phyloP scores from a whole-genome alignment of 1,284 basidiomycete genomes.

The Volvariella volvacea region DNA sequence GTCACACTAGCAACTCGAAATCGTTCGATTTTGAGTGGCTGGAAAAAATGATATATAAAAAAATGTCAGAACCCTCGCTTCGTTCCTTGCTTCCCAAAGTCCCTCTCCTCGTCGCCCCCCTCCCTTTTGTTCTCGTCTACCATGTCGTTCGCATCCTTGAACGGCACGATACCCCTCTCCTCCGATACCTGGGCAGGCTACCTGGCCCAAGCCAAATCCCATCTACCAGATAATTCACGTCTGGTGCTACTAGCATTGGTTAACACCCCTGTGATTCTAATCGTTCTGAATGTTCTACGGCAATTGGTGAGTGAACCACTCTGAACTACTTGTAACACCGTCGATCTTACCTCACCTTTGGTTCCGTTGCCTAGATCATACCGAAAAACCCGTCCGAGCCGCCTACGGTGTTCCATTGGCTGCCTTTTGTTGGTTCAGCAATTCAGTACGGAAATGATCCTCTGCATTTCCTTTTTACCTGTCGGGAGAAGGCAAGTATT shows the following conservation, averaged over 20 bases:
- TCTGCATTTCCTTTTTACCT: conserved; percentile 72
- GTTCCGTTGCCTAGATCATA: conserved; percentile 24
- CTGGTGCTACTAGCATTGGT: conserved; percentile 27
- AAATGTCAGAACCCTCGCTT: background rate
- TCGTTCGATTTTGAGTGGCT: conserved; percentile 23
- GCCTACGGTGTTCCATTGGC: conserved; percentile 77
- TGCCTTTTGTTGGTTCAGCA: conserved; percentile 77
- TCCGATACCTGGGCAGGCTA: conserved; percentile 42
- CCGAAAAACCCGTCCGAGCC: conserved; percentile 57
- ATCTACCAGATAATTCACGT: conserved; percentile 24
- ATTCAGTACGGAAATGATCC: conserved; percentile 79
- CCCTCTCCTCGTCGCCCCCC: conserved; percentile 2
- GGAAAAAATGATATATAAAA: background rate
- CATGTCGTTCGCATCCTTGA: conserved; percentile 30
- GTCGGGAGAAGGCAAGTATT: conserved; percentile 72
- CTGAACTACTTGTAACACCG: no score
- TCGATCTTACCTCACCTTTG: background rate
- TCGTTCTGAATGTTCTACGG: conserved; percentile 34
- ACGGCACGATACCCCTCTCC: conserved; percentile 25
- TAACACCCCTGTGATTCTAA: conserved; percentile 29
- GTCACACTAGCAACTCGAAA: conserved; percentile 2
- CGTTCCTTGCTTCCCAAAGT: conserved; percentile 15
- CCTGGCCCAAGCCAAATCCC: conserved; percentile 34
- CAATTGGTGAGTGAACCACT: conserved; percentile 26
- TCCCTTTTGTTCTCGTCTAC: conserved; percentile 15